These are phyloP conservation scores for Geum urbanum DNA, from an alignment of 306 rosid genomes.

Conservation along the genomic window DNA sequence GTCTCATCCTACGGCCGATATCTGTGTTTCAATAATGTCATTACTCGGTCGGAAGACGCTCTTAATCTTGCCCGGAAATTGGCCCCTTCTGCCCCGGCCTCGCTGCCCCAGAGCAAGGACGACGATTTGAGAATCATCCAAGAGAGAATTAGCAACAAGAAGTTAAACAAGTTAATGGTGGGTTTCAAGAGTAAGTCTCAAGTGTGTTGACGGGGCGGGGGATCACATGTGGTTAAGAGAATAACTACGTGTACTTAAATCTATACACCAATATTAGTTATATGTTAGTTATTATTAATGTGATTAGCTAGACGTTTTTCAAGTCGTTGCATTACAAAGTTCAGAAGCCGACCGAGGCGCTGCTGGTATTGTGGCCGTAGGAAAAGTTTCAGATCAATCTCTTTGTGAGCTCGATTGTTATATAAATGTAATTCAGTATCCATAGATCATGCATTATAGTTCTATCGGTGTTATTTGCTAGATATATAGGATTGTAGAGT, in stretches of 20 bases:
- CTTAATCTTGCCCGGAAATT: conserved; percentile 51
- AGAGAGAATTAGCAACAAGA: conserved; percentile 78
- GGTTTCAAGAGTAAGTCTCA: conserved; percentile 37
- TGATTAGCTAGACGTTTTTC: neutral
- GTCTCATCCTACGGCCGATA: conserved; percentile 87
- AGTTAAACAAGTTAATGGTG: conserved; percentile 75
- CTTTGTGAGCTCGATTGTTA: neutral
- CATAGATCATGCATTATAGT: neutral
- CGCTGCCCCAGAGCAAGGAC: conserved; percentile 43
- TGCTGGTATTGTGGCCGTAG: neutral
- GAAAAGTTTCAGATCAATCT: neutral
- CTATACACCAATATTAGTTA: neutral
- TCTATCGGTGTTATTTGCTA: no score
- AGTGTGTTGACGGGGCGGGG: conserved; percentile 13
- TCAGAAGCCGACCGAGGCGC: neutral
- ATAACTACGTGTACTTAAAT: neutral
- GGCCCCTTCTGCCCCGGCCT: conserved; percentile 37
- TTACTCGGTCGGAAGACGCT: conserved; percentile 62
- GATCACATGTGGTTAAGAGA: neutral
- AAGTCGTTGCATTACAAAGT: neutral
- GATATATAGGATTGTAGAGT: no score
- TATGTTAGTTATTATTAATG: neutral
- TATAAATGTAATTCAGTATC: neutral
- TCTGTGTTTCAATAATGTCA: conserved; percentile 63
- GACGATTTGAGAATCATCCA: conserved; percentile 41